phyloP scores from a whole-genome alignment of 2,329 filamentous ascomycete species.

The Fusarium nodosum region DNA sequence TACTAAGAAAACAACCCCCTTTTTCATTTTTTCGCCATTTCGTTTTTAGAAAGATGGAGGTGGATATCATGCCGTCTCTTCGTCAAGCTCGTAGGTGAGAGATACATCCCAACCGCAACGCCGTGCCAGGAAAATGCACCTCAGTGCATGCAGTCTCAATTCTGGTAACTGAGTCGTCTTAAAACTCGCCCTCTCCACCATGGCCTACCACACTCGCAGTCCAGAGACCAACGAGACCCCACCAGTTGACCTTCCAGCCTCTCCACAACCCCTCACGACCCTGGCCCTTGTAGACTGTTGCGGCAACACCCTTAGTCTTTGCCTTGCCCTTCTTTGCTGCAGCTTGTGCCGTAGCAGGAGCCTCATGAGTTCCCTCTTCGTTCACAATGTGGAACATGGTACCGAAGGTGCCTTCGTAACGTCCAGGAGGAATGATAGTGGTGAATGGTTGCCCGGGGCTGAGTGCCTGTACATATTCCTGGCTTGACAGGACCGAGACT shows the following conservation, averaged over 20 bases:
- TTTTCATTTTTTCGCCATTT: conserved; percentile 38
- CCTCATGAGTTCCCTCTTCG: conserved; percentile 79
- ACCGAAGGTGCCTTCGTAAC: conserved; percentile 87
- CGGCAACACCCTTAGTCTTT: conserved; percentile 51
- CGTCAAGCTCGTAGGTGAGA: conserved; percentile 58
- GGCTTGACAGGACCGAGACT: conserved; percentile 75
- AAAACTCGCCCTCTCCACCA: conserved; percentile 73
- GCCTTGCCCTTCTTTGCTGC: conserved; percentile 53
- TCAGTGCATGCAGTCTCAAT: conserved; percentile 41
- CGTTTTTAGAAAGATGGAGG: conserved; percentile 45
- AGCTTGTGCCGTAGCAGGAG: conserved; percentile 53
- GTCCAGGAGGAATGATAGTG: conserved; percentile 83
- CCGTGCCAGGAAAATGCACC: conserved; percentile 53
- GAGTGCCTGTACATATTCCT: conserved; percentile 65
- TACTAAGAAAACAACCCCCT: conserved; percentile 38
- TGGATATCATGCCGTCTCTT: conserved; percentile 60
- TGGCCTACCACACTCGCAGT: conserved; percentile 74
- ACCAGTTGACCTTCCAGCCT: conserved; percentile 83
- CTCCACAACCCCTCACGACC: conserved; percentile 77
- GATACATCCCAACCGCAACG: conserved; percentile 53
- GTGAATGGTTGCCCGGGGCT: conserved; percentile 65
- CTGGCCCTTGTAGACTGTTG: conserved; percentile 69
- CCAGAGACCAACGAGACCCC: conserved; percentile 82
- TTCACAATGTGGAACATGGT: conserved; percentile 90
- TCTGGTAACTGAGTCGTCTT: conserved; percentile 41